Evolutionary conservation across 805 yeast species (phyloP).

Genomic region (Wickerhamiella occidentalis): DNA sequence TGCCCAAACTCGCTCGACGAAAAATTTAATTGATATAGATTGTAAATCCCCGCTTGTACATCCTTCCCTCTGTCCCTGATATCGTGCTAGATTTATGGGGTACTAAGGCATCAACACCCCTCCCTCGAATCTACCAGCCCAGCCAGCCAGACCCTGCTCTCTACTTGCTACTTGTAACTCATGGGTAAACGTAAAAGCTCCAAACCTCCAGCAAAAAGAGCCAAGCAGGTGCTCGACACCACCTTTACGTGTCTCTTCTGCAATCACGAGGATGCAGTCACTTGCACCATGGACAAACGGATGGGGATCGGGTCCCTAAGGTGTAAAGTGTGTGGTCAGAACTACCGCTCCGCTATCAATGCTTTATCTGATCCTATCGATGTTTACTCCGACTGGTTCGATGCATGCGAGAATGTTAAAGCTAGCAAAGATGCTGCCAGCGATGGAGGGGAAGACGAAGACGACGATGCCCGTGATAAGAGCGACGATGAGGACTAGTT

Average conservation of each 20-base stretch:
- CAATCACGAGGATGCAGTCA: constrained; percentile 86
- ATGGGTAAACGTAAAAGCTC: constrained; percentile 77
- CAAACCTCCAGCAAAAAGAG: constrained; percentile 65
- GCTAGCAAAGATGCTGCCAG: constrained; percentile 37
- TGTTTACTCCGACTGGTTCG: constrained; percentile 94
- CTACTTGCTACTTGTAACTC: not conserved
- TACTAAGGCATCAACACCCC: not conserved
- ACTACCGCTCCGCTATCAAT: constrained; percentile 79
- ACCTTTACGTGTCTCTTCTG: constrained; percentile 87
- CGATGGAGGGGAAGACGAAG: constrained; percentile 16
- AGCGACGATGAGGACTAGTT: constrained; percentile 20
- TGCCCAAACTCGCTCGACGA: too few relatives aligned
- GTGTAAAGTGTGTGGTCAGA: constrained; percentile 91
- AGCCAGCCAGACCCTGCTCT: not conserved
- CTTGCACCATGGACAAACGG: constrained; percentile 79
- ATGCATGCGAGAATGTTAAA: constrained; percentile 84
- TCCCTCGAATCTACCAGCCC: too few relatives aligned
- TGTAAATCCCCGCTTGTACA: too few relatives aligned
- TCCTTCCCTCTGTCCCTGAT: too few relatives aligned
- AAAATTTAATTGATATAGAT: too few relatives aligned
- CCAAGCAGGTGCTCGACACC: constrained; percentile 69
- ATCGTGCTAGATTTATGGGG: too few relatives aligned
- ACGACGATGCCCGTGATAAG: constrained; percentile 20
- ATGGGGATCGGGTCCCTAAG: constrained; percentile 68
- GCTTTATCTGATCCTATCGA: constrained; percentile 76